Percentiles rank a stretch among this genome's conserved stretches.
Evolutionary conservation across 805 yeast genomes (phyloP).

Genomic region (Cyberlindnera sargentensis): DNA sequence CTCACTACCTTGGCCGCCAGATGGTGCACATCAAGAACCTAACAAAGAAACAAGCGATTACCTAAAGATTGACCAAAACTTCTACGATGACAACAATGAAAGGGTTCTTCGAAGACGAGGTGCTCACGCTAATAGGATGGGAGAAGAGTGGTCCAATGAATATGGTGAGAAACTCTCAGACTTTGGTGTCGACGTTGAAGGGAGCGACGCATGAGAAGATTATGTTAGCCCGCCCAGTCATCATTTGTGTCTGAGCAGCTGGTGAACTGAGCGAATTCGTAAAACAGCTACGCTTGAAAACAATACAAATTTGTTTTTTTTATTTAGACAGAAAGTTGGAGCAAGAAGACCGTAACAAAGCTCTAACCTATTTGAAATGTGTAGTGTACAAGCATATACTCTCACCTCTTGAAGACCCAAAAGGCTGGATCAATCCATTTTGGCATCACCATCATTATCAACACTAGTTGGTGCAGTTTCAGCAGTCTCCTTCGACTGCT

Average conservation of each 20-base stretch:
- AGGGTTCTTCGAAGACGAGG: constrained; percentile 23
- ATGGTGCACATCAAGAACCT: constrained; percentile 47
- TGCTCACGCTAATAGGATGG: constrained; percentile 3
- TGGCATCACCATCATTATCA: constrained; percentile 28
- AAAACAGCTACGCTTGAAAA: no score
- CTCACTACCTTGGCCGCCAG: constrained; percentile 90
- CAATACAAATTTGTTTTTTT: neutral
- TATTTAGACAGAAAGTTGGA: neutral
- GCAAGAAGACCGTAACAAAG: no score
- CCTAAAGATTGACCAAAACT: neutral
- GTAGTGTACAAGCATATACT: neutral
- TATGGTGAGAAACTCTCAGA: constrained; percentile 82
- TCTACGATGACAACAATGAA: constrained; percentile 16
- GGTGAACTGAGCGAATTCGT: no score
- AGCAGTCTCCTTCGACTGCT: constrained; percentile 5
- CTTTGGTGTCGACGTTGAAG: constrained; percentile 69
- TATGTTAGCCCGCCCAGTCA: no score
- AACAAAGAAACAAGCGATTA: no score
- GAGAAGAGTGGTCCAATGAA: constrained; percentile 57
- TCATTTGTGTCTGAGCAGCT: no score
- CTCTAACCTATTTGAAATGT: neutral
- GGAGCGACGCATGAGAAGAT: no score
- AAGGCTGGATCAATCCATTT: constrained; percentile 18
- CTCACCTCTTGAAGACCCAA: neutral
- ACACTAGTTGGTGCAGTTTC: constrained; percentile 9